Base-by-base conservation (phyloP, 2,329 filamentous ascomycete species). In the Aphanoascus verrucosus region DNA sequence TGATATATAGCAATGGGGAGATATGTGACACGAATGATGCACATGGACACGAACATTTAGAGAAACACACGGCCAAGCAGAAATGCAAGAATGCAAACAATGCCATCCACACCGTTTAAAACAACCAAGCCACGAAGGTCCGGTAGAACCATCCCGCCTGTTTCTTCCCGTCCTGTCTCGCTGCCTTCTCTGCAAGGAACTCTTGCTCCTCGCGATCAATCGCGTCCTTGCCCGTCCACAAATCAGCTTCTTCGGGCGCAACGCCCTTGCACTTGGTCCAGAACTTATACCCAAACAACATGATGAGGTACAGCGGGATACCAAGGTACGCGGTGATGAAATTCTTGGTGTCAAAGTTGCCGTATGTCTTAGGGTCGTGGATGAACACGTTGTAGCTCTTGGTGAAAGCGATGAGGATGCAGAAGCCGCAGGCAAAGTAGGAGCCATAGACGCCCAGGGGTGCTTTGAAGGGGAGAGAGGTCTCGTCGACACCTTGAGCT, bases 301-400 rank as follows among this genome's bases (percentile, higher is more conserved):
- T 64, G n/a, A 63, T 63, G 43, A 72, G 61, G 63, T 70, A 73
- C 42, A 72, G 63, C 11, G 64, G 64, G 44, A 68, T 58, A 14
- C 70, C 71, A 7, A 75, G 60, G 56, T 76, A 75, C 3, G 72
- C 69, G 1, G 73, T 75, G 54, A 77, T 65, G 62, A 77, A 78
- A 55, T 65, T 64, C 34, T 69, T 67, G 38, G 70, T 58, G 41
- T 62, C 63, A 68, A 72, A 77, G 52, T 57, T 88, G 38, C 81
- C 79, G 3, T 85, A 88, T 9, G 41, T 56, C 60, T 72, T 63
- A 61, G 66, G 52, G 41, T 62, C 67, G 55, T 66, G 69, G 1
- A 85, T 83, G 35, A 88, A 72, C 3, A 89, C 70, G 53, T 79
- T 76, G 69, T 82, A 93, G 75, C 88, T 90, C 78, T 93, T 94